Evolutionary conservation across 192 early-diverging fungal genomes (phyloP).

Genomic region (Backusella macrospora): DNA sequence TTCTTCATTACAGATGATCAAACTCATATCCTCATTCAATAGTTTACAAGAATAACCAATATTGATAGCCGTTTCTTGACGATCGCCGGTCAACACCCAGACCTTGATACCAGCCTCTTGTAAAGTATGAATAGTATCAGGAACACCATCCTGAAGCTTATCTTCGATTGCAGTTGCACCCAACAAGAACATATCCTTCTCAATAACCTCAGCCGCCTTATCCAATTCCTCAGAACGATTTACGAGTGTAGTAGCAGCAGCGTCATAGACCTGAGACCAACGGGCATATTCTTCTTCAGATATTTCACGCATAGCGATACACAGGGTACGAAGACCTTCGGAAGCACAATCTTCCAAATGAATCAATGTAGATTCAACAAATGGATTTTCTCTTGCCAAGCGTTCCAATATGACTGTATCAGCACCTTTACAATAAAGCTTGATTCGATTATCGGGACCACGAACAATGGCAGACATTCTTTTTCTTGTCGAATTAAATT

Average conservation of each 20-base stretch:
- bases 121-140: slow-evolving; percentile 94
- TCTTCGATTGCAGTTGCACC: slow-evolving; percentile 99
- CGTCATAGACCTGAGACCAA: slow-evolving; percentile 84
- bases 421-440: slow-evolving; percentile 96
- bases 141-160: slow-evolving; percentile 96
- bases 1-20: slow-evolving; percentile 92
- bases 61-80: slow-evolving; percentile 99
- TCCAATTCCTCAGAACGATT: slow-evolving; percentile 89
- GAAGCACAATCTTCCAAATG: slow-evolving; percentile 95
- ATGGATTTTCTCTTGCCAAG: slow-evolving; percentile 73
- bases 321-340: slow-evolving; percentile 94
- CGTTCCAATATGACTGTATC: slow-evolving; percentile 97
- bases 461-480: slow-evolving; percentile 94
- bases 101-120: slow-evolving; percentile 94
- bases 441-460: slow-evolving; percentile 81
- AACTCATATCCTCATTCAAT: slow-evolving; percentile 93
- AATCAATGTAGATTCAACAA: slow-evolving; percentile 67
- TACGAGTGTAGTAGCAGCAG: slow-evolving; percentile 86
- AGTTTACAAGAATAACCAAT: slow-evolving; percentile 97
- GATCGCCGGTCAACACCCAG: slow-evolving; percentile 97
- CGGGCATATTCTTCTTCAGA: slow-evolving; percentile 82
- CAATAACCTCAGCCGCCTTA: slow-evolving; percentile 93
- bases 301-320: slow-evolving; percentile 93
- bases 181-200: slow-evolving; percentile 87
- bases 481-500: slow-evolving; percentile 98